Percentiles rank a stretch among this genome's conserved stretches.
Evolutionary conservation across 2,329 filamentous ascomycete genomes (phyloP).

Genomic region (Xenoacremonium recifei): DNA sequence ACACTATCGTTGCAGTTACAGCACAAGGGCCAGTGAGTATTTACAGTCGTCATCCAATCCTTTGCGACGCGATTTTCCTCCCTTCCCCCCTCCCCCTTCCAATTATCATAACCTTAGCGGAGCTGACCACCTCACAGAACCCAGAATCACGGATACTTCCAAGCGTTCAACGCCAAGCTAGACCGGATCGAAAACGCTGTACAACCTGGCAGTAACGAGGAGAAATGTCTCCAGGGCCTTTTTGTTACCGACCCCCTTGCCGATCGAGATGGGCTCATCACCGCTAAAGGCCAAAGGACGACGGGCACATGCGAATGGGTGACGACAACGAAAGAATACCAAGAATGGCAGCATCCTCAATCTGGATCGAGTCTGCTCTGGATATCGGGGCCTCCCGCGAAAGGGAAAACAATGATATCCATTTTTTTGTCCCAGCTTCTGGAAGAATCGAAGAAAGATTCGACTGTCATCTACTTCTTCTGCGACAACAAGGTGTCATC

Average conservation of each 20-base stretch:
- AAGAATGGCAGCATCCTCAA: conserved; percentile 1
- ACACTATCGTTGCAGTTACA: too few species aligned
- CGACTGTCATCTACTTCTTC: conserved; percentile 9
- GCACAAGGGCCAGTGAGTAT: too few species aligned
- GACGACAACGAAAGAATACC: conserved; percentile 3
- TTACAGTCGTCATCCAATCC: too few species aligned
- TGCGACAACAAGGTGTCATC: conserved; percentile 10
- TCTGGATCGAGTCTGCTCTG: conserved; percentile 10
- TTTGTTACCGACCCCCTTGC: conserved; percentile 9
- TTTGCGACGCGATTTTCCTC: too few species aligned
- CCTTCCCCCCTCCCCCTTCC: too few species aligned
- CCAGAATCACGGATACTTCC: too few species aligned
- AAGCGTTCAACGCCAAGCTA: too few species aligned
- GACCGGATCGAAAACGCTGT: not conserved
- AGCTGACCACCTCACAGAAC: too few species aligned
- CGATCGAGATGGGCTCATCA: conserved; percentile 9
- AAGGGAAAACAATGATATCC: conserved; percentile 12
- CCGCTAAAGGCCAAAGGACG: conserved; percentile 8
- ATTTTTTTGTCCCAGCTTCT: conserved; percentile 10
- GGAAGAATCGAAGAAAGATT: not conserved
- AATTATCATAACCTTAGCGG: too few species aligned
- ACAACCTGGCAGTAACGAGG: conserved; percentile 1
- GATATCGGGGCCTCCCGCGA: conserved; percentile 12
- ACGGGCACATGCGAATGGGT: conserved; percentile 13
- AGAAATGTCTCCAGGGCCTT: not conserved